Conservation (phyloP, 768 basidiomycete genomes). For the Lyophyllum atratum region DNA sequence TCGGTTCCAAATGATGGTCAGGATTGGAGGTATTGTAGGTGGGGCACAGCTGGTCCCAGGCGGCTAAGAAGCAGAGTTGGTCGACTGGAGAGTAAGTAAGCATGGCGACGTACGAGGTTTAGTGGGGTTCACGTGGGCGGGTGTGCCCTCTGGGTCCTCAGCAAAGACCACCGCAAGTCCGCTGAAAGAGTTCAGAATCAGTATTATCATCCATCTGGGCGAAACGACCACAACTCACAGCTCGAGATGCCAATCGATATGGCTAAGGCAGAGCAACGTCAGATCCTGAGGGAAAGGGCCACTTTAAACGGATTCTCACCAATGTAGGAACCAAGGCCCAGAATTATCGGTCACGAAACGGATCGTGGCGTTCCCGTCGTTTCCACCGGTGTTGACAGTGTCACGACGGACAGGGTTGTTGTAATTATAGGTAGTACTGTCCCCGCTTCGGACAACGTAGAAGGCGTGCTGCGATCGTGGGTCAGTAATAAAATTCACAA, state of each 20-base stretch:
- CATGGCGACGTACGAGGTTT: background rate
- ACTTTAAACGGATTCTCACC: slow-evolving; percentile 14
- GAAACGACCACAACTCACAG: slow-evolving; percentile 21
- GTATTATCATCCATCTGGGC: background rate
- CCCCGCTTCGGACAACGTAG: slow-evolving; percentile 36
- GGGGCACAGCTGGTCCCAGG: background rate
- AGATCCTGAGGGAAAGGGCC: background rate
- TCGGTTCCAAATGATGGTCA: background rate
- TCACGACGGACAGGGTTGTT: slow-evolving; percentile 43
- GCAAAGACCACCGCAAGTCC: background rate
- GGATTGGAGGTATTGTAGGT: background rate
- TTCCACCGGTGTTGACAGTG: slow-evolving; percentile 39
- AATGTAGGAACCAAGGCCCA: slow-evolving; percentile 32
- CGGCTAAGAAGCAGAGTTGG: background rate
- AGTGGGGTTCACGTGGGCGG: background rate
- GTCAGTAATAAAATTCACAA: background rate
- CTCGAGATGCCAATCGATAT: slow-evolving; percentile 49
- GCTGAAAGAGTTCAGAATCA: background rate
- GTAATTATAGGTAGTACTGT: slow-evolving; percentile 25
- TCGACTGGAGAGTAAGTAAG: background rate
- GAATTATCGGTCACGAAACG: slow-evolving; percentile 40
- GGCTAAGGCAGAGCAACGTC: slow-evolving; percentile 16
- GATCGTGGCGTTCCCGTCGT: slow-evolving; percentile 34
- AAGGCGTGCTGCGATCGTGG: slow-evolving; percentile 31
- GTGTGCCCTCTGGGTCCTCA: background rate